Conservation (phyloP, 2,329 filamentous ascomycete genomes). For the Talaromyces sp. region DNA sequence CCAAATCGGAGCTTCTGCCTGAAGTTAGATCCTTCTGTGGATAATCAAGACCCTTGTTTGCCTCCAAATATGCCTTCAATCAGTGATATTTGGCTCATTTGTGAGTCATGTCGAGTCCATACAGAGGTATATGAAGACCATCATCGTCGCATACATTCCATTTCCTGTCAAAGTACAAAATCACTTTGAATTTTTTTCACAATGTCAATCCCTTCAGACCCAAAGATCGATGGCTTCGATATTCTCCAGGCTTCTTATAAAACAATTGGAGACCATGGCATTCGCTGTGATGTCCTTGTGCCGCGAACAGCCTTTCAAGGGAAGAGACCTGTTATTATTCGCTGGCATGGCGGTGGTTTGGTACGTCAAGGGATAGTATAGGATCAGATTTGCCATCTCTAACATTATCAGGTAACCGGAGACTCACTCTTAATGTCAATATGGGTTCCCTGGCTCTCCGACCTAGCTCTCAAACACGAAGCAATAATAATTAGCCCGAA, state of each 20-base stretch:
- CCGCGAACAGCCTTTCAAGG: conserved; percentile 39
- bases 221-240: conserved; percentile 40
- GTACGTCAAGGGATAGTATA: conserved; percentile 24
- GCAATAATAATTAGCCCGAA: conserved; percentile 54
- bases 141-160: too few species aligned
- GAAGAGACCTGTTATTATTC: conserved; percentile 45
- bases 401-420: conserved; percentile 30
- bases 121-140: too few species aligned
- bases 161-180: too few species aligned
- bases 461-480: conserved; percentile 40
- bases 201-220: conserved; percentile 15
- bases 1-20: neutral
- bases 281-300: conserved; percentile 40
- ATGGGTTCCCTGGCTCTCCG: conserved; percentile 40
- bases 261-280: conserved; percentile 39
- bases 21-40: neutral
- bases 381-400: neutral
- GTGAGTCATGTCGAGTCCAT: neutral
- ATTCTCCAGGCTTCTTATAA: conserved; percentile 48
- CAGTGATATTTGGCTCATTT: neutral
- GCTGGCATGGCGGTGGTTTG: conserved; percentile 51
- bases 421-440: conserved; percentile 32
- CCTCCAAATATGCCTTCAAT: too few species aligned
- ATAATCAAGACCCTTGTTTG: too few species aligned
- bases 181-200: neutral